phyloP scores from a whole-genome alignment of 176 grass and related monocot species.

The Lolium perenne region DNA sequence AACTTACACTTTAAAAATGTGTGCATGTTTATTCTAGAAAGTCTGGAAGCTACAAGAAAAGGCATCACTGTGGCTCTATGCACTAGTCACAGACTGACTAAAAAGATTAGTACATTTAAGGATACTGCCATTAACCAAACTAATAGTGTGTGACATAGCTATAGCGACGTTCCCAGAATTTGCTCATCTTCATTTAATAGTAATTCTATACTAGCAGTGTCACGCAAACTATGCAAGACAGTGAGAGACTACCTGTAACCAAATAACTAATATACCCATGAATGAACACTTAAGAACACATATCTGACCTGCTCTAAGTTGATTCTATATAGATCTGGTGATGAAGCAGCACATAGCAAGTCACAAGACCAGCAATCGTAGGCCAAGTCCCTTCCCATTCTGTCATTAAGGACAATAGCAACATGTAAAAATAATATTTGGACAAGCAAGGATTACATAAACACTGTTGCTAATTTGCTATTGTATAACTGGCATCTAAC shows the following conservation, averaged over 20 bases:
- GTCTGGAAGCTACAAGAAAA: conserved; percentile 12
- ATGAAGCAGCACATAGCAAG: conserved; percentile 92
- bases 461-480: background rate
- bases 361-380: conserved; percentile 97
- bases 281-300: conserved; percentile 32
- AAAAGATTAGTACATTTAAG: conserved; percentile 14
- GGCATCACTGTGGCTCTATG: background rate
- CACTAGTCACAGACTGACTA: background rate
- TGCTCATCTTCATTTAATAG: conserved; percentile 6
- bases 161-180: conserved; percentile 10
- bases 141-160: background rate
- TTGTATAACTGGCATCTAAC: background rate
- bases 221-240: conserved; percentile 1
- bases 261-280: conserved; percentile 20
- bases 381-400: conserved; percentile 95
- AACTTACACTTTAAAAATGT: conserved; percentile 32
- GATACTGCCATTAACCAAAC: background rate
- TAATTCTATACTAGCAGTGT: conserved; percentile 16
- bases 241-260: background rate
- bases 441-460: background rate
- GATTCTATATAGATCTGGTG: conserved; percentile 91
- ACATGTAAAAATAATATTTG: conserved; percentile 14
- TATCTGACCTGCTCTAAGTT: conserved; percentile 79
- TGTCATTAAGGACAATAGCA: conserved; percentile 41
- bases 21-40: conserved; percentile 27